These are phyloP conservation scores for Auxenochlorella pyrenoidosa DNA, from an alignment of 139 green algal species.

Conservation along the genomic window DNA sequence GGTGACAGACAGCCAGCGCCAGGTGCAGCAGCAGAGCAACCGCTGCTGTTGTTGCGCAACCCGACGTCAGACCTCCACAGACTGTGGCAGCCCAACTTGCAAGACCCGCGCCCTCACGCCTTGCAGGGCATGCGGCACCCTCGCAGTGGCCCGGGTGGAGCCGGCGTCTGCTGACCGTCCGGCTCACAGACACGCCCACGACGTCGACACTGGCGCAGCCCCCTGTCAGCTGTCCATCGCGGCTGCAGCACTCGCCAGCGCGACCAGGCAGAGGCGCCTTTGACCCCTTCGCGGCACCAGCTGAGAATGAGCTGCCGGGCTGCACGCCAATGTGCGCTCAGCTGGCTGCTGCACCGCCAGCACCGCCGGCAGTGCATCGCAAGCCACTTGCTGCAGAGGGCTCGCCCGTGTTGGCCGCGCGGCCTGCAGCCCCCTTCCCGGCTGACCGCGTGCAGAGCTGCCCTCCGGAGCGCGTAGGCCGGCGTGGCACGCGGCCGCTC, in stretches of 20 bases:
- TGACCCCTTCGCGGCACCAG: neutral
- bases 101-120: too few relatives aligned
- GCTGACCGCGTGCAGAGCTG: conserved; percentile 22
- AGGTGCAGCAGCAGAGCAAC: too few relatives aligned
- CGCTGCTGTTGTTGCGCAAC: too few relatives aligned
- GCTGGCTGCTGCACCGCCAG: neutral
- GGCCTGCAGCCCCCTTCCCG: neutral
- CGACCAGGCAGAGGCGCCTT: neutral
- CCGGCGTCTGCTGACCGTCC: neutral
- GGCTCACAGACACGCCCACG: neutral
- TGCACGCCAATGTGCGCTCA: conserved; percentile 17
- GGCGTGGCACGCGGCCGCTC: neutral
- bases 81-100: too few relatives aligned
- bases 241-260: conserved; percentile 2
- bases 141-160: too few relatives aligned
- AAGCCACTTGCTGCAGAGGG: neutral
- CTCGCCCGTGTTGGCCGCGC: neutral
- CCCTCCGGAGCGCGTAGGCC: neutral
- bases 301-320: neutral
- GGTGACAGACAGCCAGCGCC: too few relatives aligned
- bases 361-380: conserved; percentile 14
- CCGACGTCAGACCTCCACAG: too few relatives aligned
- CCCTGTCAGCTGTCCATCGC: conserved; percentile 18
- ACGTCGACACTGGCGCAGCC: neutral
- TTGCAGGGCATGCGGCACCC: too few relatives aligned